Percentiles rank a stretch among this genome's conserved stretches.
phyloP scores from a whole-genome alignment of 2,329 filamentous ascomycete species.

The Cercospora janseana region DNA sequence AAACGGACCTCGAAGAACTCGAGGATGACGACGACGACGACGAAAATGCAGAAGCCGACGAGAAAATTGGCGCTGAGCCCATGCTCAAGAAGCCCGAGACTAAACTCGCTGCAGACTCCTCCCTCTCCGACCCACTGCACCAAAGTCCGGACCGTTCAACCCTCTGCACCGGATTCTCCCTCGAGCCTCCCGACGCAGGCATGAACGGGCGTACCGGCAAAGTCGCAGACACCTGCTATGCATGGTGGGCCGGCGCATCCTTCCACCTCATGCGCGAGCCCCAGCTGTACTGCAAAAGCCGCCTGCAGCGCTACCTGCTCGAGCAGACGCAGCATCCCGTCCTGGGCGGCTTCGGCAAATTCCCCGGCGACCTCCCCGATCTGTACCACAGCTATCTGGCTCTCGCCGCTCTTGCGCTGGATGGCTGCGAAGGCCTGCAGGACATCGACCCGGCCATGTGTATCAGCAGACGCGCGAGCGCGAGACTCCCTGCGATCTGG shows the following conservation, averaged over 20 bases:
- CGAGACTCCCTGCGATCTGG: slow-evolving; percentile 31
- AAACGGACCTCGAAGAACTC: slow-evolving; percentile 42
- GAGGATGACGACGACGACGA: slow-evolving; percentile 39
- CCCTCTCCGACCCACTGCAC: slow-evolving; percentile 18
- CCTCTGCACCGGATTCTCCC: slow-evolving; percentile 10
- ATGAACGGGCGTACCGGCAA: slow-evolving; percentile 93
- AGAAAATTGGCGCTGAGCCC: slow-evolving; percentile 5
- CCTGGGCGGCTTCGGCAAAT: slow-evolving; percentile 48
- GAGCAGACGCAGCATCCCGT: slow-evolving; percentile 83
- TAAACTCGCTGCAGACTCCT: slow-evolving; percentile 4
- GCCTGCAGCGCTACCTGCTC: slow-evolving; percentile 68
- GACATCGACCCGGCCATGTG: slow-evolving; percentile 73
- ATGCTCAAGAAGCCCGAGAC: background rate
- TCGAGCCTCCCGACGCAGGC: slow-evolving; percentile 51
- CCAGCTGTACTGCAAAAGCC: slow-evolving; percentile 21
- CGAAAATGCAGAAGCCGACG: background rate
- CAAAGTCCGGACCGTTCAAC: slow-evolving; percentile 31
- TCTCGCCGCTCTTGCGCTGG: slow-evolving; percentile 70
- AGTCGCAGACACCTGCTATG: slow-evolving; percentile 89
- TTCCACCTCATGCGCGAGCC: slow-evolving; percentile 31
- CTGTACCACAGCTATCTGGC: slow-evolving; percentile 89
- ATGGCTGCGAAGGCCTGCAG: slow-evolving; percentile 64
- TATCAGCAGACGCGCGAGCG: slow-evolving; percentile 59
- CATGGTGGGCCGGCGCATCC: slow-evolving; percentile 82
- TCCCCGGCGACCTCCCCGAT: slow-evolving; percentile 54